Percentiles rank a stretch among this genome's conserved stretches.
Conservation (phyloP, 1,139 yeast species). For the Geotrichum aggregatum region DNA sequence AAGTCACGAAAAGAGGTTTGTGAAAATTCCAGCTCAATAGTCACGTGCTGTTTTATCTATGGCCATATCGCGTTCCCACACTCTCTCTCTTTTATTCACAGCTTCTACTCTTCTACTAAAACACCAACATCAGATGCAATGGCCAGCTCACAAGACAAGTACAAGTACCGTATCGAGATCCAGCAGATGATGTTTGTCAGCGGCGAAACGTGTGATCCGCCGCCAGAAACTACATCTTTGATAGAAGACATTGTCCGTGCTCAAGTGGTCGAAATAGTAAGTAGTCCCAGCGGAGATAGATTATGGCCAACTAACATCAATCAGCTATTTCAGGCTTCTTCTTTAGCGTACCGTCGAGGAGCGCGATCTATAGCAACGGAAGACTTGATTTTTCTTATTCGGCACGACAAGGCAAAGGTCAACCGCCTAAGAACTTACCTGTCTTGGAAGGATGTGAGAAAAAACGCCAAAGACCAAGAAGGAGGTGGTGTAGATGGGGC, state of each 20-base stretch:
- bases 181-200: slow-evolving; percentile 90
- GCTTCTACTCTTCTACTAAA: not conserved
- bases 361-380: slow-evolving; percentile 85
- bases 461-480: slow-evolving; percentile 94
- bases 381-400: slow-evolving; percentile 83
- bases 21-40: too few species aligned
- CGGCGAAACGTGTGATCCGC: slow-evolving; percentile 94
- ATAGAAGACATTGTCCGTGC: slow-evolving; percentile 94
- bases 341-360: slow-evolving; percentile 74
- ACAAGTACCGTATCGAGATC: slow-evolving; percentile 35
- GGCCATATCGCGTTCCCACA: too few species aligned
- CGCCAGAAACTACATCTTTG: slow-evolving; percentile 80
- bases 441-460: slow-evolving; percentile 96
- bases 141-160: slow-evolving; percentile 27
- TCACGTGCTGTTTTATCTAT: not conserved
- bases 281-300: slow-evolving; percentile 1
- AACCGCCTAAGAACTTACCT: slow-evolving; percentile 83
- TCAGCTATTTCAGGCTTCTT: slow-evolving; percentile 64
- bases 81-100: too few species aligned
- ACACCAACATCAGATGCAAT: not conserved
- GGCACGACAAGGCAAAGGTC: slow-evolving; percentile 94
- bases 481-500: slow-evolving; percentile 68
- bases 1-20: too few species aligned
- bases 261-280: slow-evolving; percentile 78
- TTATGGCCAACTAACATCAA: not conserved